These are phyloP conservation scores for Sclerospora graminicola DNA, from an alignment of 352 stramenopile species.

Conservation along the genomic window DNA sequence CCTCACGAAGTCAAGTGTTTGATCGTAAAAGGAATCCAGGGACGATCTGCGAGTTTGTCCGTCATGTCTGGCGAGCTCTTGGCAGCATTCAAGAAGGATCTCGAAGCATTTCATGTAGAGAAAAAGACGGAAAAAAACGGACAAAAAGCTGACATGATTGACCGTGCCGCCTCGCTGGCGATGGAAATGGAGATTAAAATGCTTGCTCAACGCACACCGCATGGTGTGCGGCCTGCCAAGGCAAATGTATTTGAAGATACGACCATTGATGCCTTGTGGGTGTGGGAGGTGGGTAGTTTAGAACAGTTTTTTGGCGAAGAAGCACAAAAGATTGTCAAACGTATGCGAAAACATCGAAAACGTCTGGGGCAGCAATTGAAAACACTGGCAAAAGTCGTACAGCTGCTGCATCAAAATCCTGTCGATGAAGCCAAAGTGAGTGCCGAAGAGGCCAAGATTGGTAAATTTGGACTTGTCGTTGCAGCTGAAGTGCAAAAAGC, in stretches of 20 bases:
- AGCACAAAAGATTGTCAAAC: constrained; percentile 64
- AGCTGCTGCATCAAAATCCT: constrained; percentile 51
- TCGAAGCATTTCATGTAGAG: constrained; percentile 4
- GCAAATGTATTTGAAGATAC: constrained; percentile 79
- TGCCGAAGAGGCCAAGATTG: constrained; percentile 69
- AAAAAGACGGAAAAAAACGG: constrained; percentile 1
- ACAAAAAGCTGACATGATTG: constrained; percentile 4
- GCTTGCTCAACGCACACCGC: constrained; percentile 62
- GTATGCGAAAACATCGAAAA: constrained; percentile 71
- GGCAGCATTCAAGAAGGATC: constrained; percentile 17
- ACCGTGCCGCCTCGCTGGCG: constrained; percentile 15
- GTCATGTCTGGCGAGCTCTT: constrained; percentile 26
- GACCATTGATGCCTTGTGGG: constrained; percentile 59
- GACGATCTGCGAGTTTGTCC: constrained; percentile 27
- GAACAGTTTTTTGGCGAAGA: constrained; percentile 65
- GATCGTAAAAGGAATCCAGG: constrained; percentile 42
- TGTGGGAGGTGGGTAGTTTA: constrained; percentile 73
- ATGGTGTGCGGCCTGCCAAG: constrained; percentile 54
- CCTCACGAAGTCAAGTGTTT: constrained; percentile 37
- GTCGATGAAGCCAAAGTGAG: constrained; percentile 76
- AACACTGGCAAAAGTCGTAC: constrained; percentile 48
- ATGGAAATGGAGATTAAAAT: constrained; percentile 86
- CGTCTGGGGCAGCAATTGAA: constrained; percentile 64
- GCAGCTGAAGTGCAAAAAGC: constrained; percentile 56
- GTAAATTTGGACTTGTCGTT: constrained; percentile 55